Base-by-base conservation (phyloP, 306 rosid species). In the Gastrolobium bilobum region DNA sequence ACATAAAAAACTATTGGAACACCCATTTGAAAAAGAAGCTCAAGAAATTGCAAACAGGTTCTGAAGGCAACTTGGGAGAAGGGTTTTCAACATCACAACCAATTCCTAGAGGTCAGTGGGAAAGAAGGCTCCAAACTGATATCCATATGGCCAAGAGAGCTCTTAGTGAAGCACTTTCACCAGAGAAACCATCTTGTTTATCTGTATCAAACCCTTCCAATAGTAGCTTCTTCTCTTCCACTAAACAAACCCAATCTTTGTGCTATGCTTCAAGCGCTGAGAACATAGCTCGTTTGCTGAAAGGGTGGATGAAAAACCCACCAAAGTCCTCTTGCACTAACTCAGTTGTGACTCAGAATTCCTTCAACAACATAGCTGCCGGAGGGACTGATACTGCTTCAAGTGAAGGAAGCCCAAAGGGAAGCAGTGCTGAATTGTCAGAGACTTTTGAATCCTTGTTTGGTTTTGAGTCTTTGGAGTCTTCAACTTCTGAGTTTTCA, bases 151-250 rank as follows among this genome's bases (percentile, higher is more conserved):
- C 85, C 2, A 82, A 82, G 51, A 88, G 86, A 80, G 98, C 97
- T 10, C 93, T 94, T 0, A 79, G 84, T 14, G 97, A 92, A 34
- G 98, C 97, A 1, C 87, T 94, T n/a, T 87, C 97, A 14, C 96
- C 96, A 14, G 88, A 89, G 34, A 85, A 84, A 39, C 66, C 79
- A 11, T 66, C 63, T 63, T 54, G 37, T 39, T 38, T 76, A 3
- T 33, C 82, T 13, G 65, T 58, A 48, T 62, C 80, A 44, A 88
- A 74, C 26, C 84, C 82, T 2, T 68, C 86, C 0, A 76, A 14
- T 38, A 31, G 26, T 35, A 51, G 77, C 39, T 67, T 52, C 5
- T 63, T 40, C 42, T 54, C 80, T 50, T 61, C 58, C 50, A 20
- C 44, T 0, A 86, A 82, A 39, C 59, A 61, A 50, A 6, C 73